These are phyloP conservation scores for Apiospora malaysiana DNA, from an alignment of 2,329 filamentous ascomycete genomes.

Conservation along the genomic window DNA sequence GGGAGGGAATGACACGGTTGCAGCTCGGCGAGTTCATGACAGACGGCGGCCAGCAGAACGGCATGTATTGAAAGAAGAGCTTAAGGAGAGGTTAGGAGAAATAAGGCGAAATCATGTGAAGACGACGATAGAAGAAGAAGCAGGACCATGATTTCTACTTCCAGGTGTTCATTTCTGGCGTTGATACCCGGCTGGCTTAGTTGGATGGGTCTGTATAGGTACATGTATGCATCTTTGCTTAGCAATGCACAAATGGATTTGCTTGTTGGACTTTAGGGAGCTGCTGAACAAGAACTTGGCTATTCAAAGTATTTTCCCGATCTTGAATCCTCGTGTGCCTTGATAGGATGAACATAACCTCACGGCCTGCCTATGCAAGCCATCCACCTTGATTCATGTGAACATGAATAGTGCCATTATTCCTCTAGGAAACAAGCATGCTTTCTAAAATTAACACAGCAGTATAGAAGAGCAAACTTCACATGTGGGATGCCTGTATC, in stretches of 20 bases:
- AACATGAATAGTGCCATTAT: too few relatives aligned
- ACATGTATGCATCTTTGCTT: slow-evolving; percentile 12
- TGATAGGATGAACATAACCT: background rate
- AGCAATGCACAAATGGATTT: slow-evolving; percentile 13
- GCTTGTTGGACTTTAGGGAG: background rate
- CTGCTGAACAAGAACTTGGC: background rate
- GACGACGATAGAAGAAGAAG: slow-evolving; percentile 19
- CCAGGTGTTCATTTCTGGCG: slow-evolving; percentile 18
- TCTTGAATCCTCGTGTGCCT: background rate
- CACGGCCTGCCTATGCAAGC: too few relatives aligned
- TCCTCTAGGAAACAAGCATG: too few relatives aligned
- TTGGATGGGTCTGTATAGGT: slow-evolving; percentile 18
- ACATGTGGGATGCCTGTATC: too few relatives aligned
- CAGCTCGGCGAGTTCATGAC: slow-evolving; percentile 56
- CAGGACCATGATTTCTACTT: background rate
- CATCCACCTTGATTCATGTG: background rate
- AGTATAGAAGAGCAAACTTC: too few relatives aligned
- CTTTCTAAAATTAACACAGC: too few relatives aligned
- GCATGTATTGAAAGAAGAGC: slow-evolving; percentile 35
- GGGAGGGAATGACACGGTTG: slow-evolving; percentile 66
- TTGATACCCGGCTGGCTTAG: slow-evolving; percentile 21
- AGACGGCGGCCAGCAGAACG: slow-evolving; percentile 35
- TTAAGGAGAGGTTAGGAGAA: background rate
- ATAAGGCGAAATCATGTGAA: slow-evolving; percentile 15
- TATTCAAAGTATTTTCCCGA: background rate